Evolutionary conservation across 2,329 filamentous ascomycete species (phyloP).

Genomic region (Ophiostoma sp.): DNA sequence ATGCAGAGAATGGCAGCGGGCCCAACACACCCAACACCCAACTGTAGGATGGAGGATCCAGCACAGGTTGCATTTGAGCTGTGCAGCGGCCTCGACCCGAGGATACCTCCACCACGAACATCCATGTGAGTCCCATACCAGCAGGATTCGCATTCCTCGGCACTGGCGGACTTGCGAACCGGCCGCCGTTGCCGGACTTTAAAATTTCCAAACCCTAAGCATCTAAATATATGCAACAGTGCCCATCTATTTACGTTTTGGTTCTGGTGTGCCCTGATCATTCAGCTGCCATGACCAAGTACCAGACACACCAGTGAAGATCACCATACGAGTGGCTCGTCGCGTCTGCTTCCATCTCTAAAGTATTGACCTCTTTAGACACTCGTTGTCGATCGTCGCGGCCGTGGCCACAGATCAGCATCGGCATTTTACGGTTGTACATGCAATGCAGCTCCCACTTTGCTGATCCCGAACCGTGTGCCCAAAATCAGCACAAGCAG

Average conservation of each 20-base stretch:
- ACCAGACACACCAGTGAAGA: neutral
- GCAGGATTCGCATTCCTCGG: neutral
- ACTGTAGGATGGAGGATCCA: neutral
- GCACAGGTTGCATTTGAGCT: neutral
- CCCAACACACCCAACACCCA: neutral
- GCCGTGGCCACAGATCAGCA: neutral
- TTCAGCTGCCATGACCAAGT: neutral
- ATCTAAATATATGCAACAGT: neutral
- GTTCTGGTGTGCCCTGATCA: neutral
- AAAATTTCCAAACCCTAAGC: too few species aligned
- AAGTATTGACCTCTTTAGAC: neutral
- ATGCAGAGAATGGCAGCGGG: neutral
- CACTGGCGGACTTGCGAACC: neutral
- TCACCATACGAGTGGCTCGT: neutral
- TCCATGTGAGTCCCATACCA: neutral
- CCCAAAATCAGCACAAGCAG: too few species aligned
- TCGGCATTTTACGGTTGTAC: neutral
- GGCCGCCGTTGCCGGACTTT: neutral
- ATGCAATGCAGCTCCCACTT: neutral
- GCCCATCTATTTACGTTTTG: neutral
- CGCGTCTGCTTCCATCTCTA: neutral
- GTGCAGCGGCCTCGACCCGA: neutral
- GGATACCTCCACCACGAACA: neutral
- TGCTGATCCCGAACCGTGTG: neutral
- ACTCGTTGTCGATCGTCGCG: neutral